Conservation (phyloP, 768 basidiomycete species). For the Hortiboletus campestris region DNA sequence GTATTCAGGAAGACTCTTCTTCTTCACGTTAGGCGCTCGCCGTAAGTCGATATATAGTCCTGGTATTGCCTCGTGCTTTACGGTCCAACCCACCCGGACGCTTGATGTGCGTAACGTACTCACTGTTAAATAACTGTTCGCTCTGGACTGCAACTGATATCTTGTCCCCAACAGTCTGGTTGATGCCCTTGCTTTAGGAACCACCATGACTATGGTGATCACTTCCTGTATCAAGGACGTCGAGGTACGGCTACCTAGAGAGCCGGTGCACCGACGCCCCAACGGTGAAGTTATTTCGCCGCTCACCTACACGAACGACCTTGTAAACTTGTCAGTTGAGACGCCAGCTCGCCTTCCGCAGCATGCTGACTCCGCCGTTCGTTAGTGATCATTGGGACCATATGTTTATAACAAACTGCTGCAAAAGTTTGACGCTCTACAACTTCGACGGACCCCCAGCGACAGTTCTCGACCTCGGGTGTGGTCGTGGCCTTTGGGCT, state of each 20-base stretch:
- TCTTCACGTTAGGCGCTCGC: conserved; percentile 6
- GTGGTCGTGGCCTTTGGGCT: conserved; percentile 70
- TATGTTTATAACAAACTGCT: conserved; percentile 56
- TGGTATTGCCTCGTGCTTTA: conserved; percentile 2
- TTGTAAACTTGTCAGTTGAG: conserved; percentile 53
- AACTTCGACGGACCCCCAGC: conserved; percentile 50
- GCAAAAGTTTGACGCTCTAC: conserved; percentile 50
- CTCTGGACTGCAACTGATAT: conserved; percentile 9
- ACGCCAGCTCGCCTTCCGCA: background rate
- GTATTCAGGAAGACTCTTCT: background rate
- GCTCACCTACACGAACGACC: conserved; percentile 44
- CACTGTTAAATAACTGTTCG: conserved; percentile 16
- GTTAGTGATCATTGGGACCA: conserved; percentile 70
- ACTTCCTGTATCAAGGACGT: conserved; percentile 40
- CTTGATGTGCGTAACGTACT: conserved; percentile 21
- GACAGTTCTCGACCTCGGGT: conserved; percentile 65
- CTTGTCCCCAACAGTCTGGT: conserved; percentile 15
- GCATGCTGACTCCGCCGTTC: conserved; percentile 1
- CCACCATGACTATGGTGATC: conserved; percentile 22
- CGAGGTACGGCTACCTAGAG: conserved; percentile 42
- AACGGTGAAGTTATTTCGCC: conserved; percentile 57
- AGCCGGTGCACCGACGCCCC: conserved; percentile 41
- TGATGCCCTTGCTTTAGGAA: conserved; percentile 23
- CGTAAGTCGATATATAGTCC: conserved; percentile 18
- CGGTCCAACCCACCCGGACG: conserved; percentile 13